Evolutionary conservation across 306 rosid species (phyloP), one percentile per base, ranked within the genome.

Genomic region (Purshia tridentata): DNA sequence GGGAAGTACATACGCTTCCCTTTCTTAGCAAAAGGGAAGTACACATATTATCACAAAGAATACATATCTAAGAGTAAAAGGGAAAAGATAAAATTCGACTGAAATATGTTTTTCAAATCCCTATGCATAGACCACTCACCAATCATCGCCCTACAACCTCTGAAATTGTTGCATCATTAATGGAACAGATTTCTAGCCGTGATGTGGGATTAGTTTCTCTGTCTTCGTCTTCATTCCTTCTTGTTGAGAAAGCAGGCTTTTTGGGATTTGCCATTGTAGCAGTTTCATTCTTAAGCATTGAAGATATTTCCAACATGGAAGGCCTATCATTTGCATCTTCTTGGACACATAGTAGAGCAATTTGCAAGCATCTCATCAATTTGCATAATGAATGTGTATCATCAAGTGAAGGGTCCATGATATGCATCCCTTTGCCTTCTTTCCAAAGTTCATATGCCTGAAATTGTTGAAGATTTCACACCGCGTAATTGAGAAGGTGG

Each of bases 381-480:
- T 79, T 82, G 9, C 82, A 76, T 3, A 58, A 13, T 9, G 80
- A 79, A 66, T 15, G 4, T 69, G 80, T 12, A 29, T 82, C 82
- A n/a, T 85, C 88, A 5, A 82, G 58, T 15, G 79, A 9, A 11
- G 76, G 13, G 48, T 82, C 86, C 55, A 56, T 41, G 64, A 82
- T 71, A 19, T 82, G 77, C 63, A 56, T 56, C 49, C 60, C 81
- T 41, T 72, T 35, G 5, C 80, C 87, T 52, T 68, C 73, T 57
- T 77, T 80, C 85, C 85, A 80, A 19, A 80, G 22, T 16, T 57
- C 73, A 64, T 80, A 77, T 70, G 84, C 89, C 86, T 85, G 76
- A 40, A 77, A 35, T 12, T 15, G 4, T 45, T 56, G 39, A 56
- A 52, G n/a, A 22, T 16, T 52, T 6, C 22, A 4, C 0, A 8